Percentiles rank a stretch among this genome's conserved stretches.
Conservation (phyloP, 192 early-diverging fungal species). For the Dissophora globulifera region DNA sequence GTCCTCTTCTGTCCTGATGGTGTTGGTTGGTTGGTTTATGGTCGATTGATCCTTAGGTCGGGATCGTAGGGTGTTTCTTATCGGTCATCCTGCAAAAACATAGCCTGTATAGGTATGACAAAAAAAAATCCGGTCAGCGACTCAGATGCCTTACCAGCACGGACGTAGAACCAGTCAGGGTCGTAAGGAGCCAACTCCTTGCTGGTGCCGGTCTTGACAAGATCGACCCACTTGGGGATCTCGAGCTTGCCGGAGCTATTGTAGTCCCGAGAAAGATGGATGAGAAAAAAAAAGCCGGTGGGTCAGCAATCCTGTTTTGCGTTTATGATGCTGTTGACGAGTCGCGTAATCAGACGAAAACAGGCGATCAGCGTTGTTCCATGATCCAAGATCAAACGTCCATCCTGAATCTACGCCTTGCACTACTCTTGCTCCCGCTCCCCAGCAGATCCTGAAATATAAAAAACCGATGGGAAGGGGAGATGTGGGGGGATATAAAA, state of each 20-base stretch:
- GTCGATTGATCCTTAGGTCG: too few species aligned
- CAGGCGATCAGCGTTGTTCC: conserved; percentile 22
- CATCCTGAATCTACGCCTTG: background rate
- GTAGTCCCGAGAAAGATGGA: conserved; percentile 91
- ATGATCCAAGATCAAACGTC: conserved; percentile 18
- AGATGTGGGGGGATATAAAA: too few species aligned
- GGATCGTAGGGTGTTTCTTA: too few species aligned
- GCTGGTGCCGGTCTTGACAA: conserved; percentile 96
- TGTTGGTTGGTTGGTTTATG: too few species aligned
- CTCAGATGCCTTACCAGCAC: conserved; percentile 75
- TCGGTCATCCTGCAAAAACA: too few species aligned
- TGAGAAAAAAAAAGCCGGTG: too few species aligned
- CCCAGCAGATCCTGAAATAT: background rate
- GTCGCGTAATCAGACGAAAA: too few species aligned
- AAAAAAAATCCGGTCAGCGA: background rate
- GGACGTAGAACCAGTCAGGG: conserved; percentile 99
- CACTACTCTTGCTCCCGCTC: too few species aligned
- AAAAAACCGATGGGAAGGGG: too few species aligned
- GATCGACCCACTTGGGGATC: conserved; percentile 98
- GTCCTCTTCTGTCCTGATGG: too few species aligned
- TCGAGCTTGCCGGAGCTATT: conserved; percentile 91
- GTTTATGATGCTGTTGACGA: too few species aligned
- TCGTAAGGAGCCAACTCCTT: conserved; percentile 98
- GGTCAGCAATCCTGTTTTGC: too few species aligned
- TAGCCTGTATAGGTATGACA: background rate